phyloP scores from a whole-genome alignment of 345 rosid species.

The Populus davidiana region DNA sequence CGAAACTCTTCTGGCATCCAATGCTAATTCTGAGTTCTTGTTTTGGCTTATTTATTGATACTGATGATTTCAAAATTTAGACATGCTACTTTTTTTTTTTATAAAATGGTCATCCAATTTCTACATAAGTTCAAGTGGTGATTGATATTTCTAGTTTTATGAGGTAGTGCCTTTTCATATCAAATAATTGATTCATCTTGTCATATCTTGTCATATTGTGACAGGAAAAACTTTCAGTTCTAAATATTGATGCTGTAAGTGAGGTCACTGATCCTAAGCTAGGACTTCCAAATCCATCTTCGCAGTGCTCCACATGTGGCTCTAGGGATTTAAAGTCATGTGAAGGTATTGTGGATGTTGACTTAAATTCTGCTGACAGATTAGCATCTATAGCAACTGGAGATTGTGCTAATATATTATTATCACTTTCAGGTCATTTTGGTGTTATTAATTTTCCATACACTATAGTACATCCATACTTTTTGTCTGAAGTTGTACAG shows the following conservation, averaged over 20 bases:
- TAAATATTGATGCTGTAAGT: constrained; percentile 39
- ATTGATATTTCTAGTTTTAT: neutral
- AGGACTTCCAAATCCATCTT: constrained; percentile 74
- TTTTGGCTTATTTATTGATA: neutral
- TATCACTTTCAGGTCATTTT: constrained; percentile 60
- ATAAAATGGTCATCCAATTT: neutral
- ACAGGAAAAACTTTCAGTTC: constrained; percentile 57
- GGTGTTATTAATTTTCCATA: constrained; percentile 60
- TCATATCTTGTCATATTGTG: neutral
- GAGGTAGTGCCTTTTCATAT: neutral
- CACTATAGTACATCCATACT: constrained; percentile 66
- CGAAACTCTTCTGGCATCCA: neutral
- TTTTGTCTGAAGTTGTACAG: constrained; percentile 55
- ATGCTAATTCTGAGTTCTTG: neutral
- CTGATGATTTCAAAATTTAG: neutral
- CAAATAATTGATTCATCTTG: neutral
- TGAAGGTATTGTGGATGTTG: constrained; percentile 54
- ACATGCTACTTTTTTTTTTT: neutral
- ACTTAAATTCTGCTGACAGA: constrained; percentile 6
- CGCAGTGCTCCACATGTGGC: constrained; percentile 64
- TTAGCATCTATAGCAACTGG: neutral
- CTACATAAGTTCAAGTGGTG: neutral
- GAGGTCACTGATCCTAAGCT: constrained; percentile 68
- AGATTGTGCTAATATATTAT: constrained; percentile 11
- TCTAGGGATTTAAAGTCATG: constrained; percentile 53